Conservation (phyloP, 805 yeast species). For the Nematodospora valgi region DNA sequence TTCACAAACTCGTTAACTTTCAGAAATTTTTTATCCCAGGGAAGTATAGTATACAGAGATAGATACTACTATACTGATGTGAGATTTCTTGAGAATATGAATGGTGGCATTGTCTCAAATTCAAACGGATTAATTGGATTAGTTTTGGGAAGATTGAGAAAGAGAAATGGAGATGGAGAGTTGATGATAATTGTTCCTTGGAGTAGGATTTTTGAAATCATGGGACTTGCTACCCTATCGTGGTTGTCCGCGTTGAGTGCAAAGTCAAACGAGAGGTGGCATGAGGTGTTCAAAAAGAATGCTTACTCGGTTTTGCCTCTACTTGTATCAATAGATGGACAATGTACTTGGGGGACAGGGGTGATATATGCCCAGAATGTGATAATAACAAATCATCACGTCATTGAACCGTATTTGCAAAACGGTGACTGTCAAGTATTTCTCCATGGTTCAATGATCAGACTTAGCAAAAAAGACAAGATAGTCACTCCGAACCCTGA, state of each 20-base stretch:
- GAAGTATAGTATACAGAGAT: constrained; percentile 16
- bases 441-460: constrained; percentile 4
- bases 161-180: constrained; percentile 46
- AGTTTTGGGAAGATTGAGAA: constrained; percentile 35
- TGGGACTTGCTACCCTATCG: not conserved
- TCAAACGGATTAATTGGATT: constrained; percentile 28
- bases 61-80: constrained; percentile 31
- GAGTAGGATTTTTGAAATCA: constrained; percentile 14
- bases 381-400: constrained; percentile 43
- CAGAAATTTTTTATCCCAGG: constrained; percentile 20
- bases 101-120: constrained; percentile 33
- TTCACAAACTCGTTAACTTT: constrained; percentile 30
- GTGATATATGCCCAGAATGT: constrained; percentile 27
- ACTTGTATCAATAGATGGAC: constrained; percentile 7
- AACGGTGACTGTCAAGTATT: constrained; percentile 7
- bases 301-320: constrained; percentile 18
- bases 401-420: constrained; percentile 18
- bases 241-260: no score
- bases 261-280: no score
- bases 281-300: no score
- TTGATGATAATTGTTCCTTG: constrained; percentile 31
- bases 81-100: constrained; percentile 44
- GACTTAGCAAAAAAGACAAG: constrained; percentile 14
- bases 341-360: constrained; percentile 43
- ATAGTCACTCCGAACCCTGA: constrained; percentile 28